Conservation (phyloP, 441 rosid species). For the Jatropha multifida region DNA sequence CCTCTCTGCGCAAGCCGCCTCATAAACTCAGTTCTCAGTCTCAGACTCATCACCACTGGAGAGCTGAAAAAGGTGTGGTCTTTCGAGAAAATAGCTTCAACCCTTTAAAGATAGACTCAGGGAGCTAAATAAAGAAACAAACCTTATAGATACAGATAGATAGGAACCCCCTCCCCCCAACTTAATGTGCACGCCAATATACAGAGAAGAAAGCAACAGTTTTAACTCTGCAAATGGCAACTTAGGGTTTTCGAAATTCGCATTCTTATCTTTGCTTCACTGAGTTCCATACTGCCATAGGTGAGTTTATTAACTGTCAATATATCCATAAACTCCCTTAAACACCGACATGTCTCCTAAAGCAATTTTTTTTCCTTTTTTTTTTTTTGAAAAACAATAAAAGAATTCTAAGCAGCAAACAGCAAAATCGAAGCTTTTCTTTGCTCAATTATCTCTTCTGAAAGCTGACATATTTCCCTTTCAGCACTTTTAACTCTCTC, state of each 20-base stretch:
- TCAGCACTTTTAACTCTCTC: not conserved
- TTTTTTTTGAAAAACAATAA: no score
- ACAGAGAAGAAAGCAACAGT: slow-evolving; percentile 22
- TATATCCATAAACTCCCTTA: not conserved
- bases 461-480: not conserved
- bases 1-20: slow-evolving; percentile 37
- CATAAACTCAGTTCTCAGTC: slow-evolving; percentile 23
- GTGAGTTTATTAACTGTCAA: slow-evolving; percentile 17
- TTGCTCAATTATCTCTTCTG: no score
- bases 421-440: no score
- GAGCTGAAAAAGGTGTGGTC: not conserved
- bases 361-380: not conserved
- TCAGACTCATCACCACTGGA: slow-evolving; percentile 1
- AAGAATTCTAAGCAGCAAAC: no score
- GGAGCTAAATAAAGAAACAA: slow-evolving; percentile 12
- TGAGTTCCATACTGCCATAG: slow-evolving; percentile 35
- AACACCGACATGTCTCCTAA: slow-evolving; percentile 2
- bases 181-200: slow-evolving; percentile 1
- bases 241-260: slow-evolving; percentile 42
- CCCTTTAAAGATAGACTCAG: not conserved
- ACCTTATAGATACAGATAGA: not conserved
- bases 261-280: slow-evolving; percentile 12
- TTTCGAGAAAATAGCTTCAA: not conserved
- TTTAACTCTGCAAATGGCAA: slow-evolving; percentile 33
- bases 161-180: not conserved